Evolutionary conservation across 2,329 filamentous ascomycete species (phyloP).

Genomic region (Aulographum hederae): DNA sequence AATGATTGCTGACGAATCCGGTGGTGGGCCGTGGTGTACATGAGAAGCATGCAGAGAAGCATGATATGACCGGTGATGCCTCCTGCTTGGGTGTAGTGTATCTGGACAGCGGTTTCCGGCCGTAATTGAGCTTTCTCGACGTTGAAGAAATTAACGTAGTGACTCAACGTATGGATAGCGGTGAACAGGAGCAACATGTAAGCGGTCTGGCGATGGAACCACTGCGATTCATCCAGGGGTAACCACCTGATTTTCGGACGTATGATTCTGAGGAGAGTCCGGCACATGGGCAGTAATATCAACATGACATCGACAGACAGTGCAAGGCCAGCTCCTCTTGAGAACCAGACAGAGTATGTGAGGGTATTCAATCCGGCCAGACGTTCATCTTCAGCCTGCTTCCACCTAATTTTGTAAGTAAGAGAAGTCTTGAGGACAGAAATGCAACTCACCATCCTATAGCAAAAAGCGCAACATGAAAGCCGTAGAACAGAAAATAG

Average conservation of each 20-base stretch:
- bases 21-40: conserved; percentile 89
- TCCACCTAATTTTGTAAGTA: conserved; percentile 39
- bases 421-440: conserved; percentile 1
- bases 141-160: conserved; percentile 99
- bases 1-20: conserved; percentile 93
- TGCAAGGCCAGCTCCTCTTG: conserved; percentile 76
- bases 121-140: conserved; percentile 75
- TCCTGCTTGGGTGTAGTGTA: conserved; percentile 77
- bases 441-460: conserved; percentile 55
- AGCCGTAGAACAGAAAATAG: conserved; percentile 62
- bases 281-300: conserved; percentile 86
- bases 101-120: conserved; percentile 63
- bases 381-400: conserved; percentile 50
- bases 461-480: conserved; percentile 64
- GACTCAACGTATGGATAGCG: conserved; percentile 54
- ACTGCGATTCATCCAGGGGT: conserved; percentile 89
- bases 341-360: conserved; percentile 85
- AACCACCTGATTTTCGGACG: conserved; percentile 76
- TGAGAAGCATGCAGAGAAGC: conserved; percentile 96
- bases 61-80: conserved; percentile 94
- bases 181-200: conserved; percentile 78
- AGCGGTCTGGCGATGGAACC: conserved; percentile 90
- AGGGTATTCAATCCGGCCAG: conserved; percentile 67
- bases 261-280: conserved; percentile 69
- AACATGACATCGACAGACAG: conserved; percentile 70